phyloP scores from a whole-genome alignment of 2,329 filamentous ascomycete genomes.

The Fusarium sp. region DNA sequence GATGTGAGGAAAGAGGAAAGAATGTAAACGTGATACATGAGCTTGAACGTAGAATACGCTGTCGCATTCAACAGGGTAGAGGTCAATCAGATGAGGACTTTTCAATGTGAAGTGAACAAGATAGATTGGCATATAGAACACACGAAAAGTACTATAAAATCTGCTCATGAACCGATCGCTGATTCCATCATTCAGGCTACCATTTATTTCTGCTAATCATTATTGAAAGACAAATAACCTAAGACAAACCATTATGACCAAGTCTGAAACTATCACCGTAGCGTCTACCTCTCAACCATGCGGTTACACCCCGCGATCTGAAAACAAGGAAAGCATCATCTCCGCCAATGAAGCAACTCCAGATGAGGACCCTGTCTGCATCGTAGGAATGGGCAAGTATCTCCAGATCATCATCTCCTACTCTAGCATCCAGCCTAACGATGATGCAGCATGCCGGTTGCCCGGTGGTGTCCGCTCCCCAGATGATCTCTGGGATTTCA shows the following conservation, averaged over 20 bases:
- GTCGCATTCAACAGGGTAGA: fast-evolving
- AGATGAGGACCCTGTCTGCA: background rate
- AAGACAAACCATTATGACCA: too few species aligned
- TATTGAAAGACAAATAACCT: too few species aligned
- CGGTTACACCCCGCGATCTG: fast-evolving
- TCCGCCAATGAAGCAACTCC: fast-evolving
- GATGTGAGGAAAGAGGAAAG: background rate
- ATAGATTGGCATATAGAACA: fast-evolving
- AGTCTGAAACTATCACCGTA: background rate
- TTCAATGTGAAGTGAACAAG: fast-evolving
- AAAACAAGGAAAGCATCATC: fast-evolving
- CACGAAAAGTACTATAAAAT: background rate
- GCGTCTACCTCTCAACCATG: fast-evolving
- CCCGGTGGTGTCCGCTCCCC: background rate
- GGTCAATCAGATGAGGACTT: fast-evolving
- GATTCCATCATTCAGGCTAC: too few species aligned
- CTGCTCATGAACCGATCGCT: background rate
- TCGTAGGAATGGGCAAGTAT: background rate
- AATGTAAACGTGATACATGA: background rate
- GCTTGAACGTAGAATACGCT: fast-evolving
- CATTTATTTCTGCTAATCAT: too few species aligned
- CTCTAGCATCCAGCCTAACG: fast-evolving
- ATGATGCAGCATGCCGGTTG: background rate
- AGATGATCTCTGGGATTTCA: background rate
- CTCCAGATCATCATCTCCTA: fast-evolving